Evolutionary conservation across 2,329 filamentous ascomycete species (phyloP).

Genomic region (Rhytidhysteron rufulum): DNA sequence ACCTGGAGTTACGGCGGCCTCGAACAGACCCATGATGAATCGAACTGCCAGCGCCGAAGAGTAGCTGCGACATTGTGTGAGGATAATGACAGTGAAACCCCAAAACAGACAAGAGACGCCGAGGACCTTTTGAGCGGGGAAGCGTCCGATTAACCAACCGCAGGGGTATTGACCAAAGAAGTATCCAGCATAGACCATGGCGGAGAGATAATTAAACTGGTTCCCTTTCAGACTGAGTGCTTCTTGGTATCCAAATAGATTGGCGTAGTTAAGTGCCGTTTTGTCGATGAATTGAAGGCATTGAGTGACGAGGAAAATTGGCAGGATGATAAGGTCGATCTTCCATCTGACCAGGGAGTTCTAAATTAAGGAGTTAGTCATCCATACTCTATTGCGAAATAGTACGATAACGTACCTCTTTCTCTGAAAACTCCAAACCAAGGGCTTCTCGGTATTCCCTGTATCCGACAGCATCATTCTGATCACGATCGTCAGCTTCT

Average conservation of each 20-base stretch:
- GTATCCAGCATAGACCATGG: constrained; percentile 39
- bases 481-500: too few relatives aligned
- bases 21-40: constrained; percentile 66
- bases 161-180: constrained; percentile 43
- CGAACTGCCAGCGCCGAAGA: constrained; percentile 60
- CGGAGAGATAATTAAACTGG: constrained; percentile 36
- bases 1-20: constrained; percentile 65
- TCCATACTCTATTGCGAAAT: not conserved
- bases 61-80: too few relatives aligned
- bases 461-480: constrained; percentile 15
- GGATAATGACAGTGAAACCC: too few relatives aligned
- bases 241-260: constrained; percentile 34
- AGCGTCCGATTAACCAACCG: constrained; percentile 39
- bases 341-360: constrained; percentile 15
- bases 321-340: constrained; percentile 19
- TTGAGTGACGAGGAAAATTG: constrained; percentile 20
- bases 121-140: too few relatives aligned
- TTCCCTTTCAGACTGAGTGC: constrained; percentile 30
- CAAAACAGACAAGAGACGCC: too few relatives aligned
- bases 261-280: constrained; percentile 22
- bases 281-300: constrained; percentile 21
- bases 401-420: constrained; percentile 5
- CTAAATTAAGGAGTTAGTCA: too few relatives aligned
- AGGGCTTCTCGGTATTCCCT: constrained; percentile 12
- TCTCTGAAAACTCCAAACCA: constrained; percentile 9